Evolutionary conservation across 176 grass and related monocot genomes (phyloP).

Genomic region (Thinopyrum elongatum): DNA sequence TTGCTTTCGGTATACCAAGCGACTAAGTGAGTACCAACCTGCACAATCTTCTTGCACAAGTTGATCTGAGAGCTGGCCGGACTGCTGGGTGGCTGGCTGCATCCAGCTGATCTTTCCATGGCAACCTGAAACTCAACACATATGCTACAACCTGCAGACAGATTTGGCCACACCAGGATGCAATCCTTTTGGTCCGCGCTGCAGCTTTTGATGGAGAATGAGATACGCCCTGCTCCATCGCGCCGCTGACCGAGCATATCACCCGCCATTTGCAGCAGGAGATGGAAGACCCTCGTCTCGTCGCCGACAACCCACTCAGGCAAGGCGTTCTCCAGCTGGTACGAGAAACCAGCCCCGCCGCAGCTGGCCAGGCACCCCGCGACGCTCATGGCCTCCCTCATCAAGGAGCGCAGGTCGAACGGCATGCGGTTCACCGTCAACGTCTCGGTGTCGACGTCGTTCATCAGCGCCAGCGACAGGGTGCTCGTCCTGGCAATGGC

Average conservation of each 20-base stretch:
- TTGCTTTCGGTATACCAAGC: neutral
- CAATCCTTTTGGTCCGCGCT: constrained; percentile 9
- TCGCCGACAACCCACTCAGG: constrained; percentile 55
- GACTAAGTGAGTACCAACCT: constrained; percentile 38
- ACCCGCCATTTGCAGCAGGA: constrained; percentile 57
- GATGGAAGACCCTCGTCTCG: constrained; percentile 58
- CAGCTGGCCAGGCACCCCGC: constrained; percentile 36
- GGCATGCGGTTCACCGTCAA: constrained; percentile 29
- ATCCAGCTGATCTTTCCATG: constrained; percentile 8
- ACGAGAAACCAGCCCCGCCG: constrained; percentile 24
- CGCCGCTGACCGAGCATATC: constrained; percentile 9
- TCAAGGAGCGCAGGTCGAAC: constrained; percentile 33
- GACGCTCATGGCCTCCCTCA: constrained; percentile 26
- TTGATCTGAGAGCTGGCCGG: neutral
- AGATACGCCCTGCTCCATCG: neutral
- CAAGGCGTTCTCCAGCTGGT: constrained; percentile 6
- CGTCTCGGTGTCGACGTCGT: constrained; percentile 50
- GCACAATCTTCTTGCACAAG: constrained; percentile 53
- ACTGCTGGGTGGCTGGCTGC: neutral
- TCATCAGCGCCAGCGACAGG: constrained; percentile 48
- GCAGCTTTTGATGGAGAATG: constrained; percentile 12
- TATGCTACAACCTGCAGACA: constrained; percentile 23
- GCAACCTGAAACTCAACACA: constrained; percentile 40
- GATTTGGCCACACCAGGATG: constrained; percentile 12
- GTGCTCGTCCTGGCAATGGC: constrained; percentile 44